Base-by-base conservation (phyloP, 805 yeast genomes). In the Suhomyces faveliae region DNA sequence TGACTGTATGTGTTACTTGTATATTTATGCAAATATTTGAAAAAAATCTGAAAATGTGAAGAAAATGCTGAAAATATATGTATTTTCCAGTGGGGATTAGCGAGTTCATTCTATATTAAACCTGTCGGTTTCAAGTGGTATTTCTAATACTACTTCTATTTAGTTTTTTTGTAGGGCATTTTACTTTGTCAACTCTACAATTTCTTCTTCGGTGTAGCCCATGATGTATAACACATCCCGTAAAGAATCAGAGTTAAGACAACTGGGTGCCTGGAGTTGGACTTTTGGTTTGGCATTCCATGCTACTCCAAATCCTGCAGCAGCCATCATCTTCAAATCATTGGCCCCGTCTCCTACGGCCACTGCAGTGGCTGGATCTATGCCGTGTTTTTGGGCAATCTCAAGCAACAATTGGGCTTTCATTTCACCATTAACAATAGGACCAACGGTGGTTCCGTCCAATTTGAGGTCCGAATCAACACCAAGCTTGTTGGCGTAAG, bases 341-440 rank as follows among this genome's bases (percentile, higher is more conserved):
- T 94, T 94, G 20, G 98, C 97, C 33, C 99, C 99, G 63, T 94
- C 98, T 30, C 98, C 98, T 33, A 92, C 87, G 42, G 97, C 97
- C 40, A 87, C 84, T 1, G 85, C 84, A 3, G 74, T 61, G 38
- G 63, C 63, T 9, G 81, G 68, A 19, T 77, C 79, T 29, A 87
- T 71, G 9, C 65, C 65, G 53, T 83, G 84, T 35, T 74, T 76
- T 4, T 64, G 55, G 1, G 92, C 85, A 25, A 88, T 77, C 51
- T 81, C 78, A 41, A 74, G 66, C 41, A 94, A 70, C 12, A 92
- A 75, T 46, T 80, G 78, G 1, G 96, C 96, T 66, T 94, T 94
- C 54, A 79, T 82, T 17, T 77, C 76, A 5, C 96, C 97, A 66
- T 94, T 94, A 19, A 94, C 97, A 50, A 91, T 78, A 20, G 81